Conservation (phyloP, 1,139 yeast species). For the Sugiyamaella novakii region DNA sequence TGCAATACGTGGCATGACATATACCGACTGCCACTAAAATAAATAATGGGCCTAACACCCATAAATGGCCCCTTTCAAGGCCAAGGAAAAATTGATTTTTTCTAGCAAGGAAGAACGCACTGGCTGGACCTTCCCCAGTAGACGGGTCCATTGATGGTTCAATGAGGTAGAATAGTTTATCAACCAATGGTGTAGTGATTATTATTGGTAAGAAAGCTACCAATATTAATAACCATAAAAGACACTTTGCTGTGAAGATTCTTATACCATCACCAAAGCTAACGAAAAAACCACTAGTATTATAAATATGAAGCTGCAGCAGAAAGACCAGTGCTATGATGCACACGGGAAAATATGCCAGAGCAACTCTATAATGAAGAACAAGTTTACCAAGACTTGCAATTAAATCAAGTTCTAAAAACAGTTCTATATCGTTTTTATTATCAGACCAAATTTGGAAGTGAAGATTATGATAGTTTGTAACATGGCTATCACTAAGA, state of each 20-base stretch:
- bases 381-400: slow-evolving; percentile 43
- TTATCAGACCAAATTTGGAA: slow-evolving; percentile 44
- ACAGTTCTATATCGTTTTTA: slow-evolving; percentile 19
- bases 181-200: slow-evolving; percentile 26
- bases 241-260: slow-evolving; percentile 40
- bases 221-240: slow-evolving; percentile 33
- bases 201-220: slow-evolving; percentile 47
- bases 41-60: slow-evolving; percentile 63
- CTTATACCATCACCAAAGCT: slow-evolving; percentile 53
- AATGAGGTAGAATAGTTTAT: slow-evolving; percentile 41
- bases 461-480: slow-evolving; percentile 36
- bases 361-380: slow-evolving; percentile 40
- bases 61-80: slow-evolving; percentile 57
- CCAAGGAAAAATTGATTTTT: slow-evolving; percentile 60
- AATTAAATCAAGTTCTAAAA: slow-evolving; percentile 41
- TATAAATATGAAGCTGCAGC: slow-evolving; percentile 36
- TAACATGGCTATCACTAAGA: slow-evolving; percentile 21
- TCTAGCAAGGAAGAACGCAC: slow-evolving; percentile 29
- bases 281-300: slow-evolving; percentile 48
- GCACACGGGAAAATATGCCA: slow-evolving; percentile 40
- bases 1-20: slow-evolving; percentile 44
- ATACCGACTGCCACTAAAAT: slow-evolving; percentile 55
- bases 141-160: slow-evolving; percentile 35
- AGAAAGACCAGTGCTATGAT: slow-evolving; percentile 30
- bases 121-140: slow-evolving; percentile 32